Percentiles rank a stretch among this genome's conserved stretches.
These are phyloP conservation scores for Globisporangium middletonii DNA, from an alignment of 352 stramenopile genomes.

Conservation along the genomic window DNA sequence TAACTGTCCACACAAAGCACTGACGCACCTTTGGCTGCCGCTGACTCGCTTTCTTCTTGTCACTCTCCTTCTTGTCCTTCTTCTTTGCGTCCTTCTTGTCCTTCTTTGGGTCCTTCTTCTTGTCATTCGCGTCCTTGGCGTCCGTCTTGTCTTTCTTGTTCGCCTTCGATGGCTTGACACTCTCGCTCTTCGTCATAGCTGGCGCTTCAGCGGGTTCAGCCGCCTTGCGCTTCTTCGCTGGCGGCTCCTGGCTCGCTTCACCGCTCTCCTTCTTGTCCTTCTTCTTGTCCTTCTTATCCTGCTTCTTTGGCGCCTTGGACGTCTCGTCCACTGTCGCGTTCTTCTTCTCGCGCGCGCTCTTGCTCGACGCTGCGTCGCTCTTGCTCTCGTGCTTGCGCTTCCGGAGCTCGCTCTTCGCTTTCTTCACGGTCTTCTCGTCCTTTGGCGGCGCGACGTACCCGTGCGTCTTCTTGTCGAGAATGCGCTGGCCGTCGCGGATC, in stretches of 20 bases:
- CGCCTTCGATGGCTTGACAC: no score
- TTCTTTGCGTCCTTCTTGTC: constrained; percentile 9
- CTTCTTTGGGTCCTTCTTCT: constrained; percentile 29
- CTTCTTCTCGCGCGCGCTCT: constrained; percentile 19
- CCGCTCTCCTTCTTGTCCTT: constrained; percentile 1
- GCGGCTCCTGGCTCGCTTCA: no score
- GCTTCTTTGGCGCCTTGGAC: not conserved
- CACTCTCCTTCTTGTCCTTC: constrained; percentile 14
- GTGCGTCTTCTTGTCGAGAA: constrained; percentile 80
- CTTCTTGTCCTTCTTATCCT: constrained; percentile 11
- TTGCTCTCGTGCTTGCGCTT: constrained; percentile 23
- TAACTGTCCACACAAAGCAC: not conserved
- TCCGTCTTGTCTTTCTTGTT: no score
- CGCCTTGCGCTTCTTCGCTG: no score
- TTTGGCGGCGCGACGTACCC: constrained; percentile 73
- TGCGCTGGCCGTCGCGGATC: constrained; percentile 66
- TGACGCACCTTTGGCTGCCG: constrained; percentile 33
- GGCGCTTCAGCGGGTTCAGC: no score
- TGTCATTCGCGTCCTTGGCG: constrained; percentile 13
- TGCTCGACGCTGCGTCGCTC: constrained; percentile 14
- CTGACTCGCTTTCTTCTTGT: constrained; percentile 20
- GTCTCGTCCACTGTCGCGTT: not conserved
- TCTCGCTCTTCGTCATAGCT: no score
- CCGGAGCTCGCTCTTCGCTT: constrained; percentile 8
- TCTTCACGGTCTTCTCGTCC: constrained; percentile 35